These are phyloP conservation scores for Globomyces pollinis-pini DNA, from an alignment of 192 early-diverging fungal species.

Conservation along the genomic window DNA sequence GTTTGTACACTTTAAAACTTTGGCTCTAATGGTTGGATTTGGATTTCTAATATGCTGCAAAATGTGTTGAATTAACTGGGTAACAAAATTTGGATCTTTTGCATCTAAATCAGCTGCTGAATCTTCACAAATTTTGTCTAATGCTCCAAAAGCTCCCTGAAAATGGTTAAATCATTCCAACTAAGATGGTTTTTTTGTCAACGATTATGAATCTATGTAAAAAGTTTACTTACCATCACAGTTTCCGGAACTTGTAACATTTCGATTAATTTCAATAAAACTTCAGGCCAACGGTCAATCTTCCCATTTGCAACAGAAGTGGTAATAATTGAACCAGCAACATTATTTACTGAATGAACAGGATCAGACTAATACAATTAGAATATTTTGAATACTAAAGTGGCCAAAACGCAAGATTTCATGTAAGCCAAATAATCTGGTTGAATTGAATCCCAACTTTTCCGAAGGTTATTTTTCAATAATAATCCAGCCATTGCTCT, in stretches of 20 bases:
- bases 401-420: slow-evolving; percentile 49
- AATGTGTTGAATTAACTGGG: slow-evolving; percentile 85
- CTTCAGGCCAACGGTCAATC: slow-evolving; percentile 73
- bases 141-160: slow-evolving; percentile 73
- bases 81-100: slow-evolving; percentile 64
- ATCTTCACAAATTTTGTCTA: slow-evolving; percentile 97
- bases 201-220: neutral
- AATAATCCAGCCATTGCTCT: slow-evolving; percentile 73
- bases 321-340: slow-evolving; percentile 79
- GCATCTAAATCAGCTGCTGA: slow-evolving; percentile 67
- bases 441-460: slow-evolving; percentile 53
- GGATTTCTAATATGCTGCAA: slow-evolving; percentile 77
- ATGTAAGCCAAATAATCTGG: slow-evolving; percentile 60
- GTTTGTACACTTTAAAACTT: slow-evolving; percentile 75
- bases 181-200: too few relatives aligned
- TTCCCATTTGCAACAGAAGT: slow-evolving; percentile 66
- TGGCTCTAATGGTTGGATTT: slow-evolving; percentile 63
- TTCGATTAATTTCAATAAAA: slow-evolving; percentile 68
- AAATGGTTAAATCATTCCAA: too few relatives aligned
- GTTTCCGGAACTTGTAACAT: slow-evolving; percentile 68
- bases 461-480: slow-evolving; percentile 69
- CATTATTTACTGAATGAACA: neutral
- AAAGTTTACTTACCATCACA: slow-evolving; percentile 57
- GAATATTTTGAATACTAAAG: slow-evolving; percentile 62
- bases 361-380: slow-evolving; percentile 59